phyloP scores from a whole-genome alignment of 176 grass and related monocot species.

The Carex scoparia region DNA sequence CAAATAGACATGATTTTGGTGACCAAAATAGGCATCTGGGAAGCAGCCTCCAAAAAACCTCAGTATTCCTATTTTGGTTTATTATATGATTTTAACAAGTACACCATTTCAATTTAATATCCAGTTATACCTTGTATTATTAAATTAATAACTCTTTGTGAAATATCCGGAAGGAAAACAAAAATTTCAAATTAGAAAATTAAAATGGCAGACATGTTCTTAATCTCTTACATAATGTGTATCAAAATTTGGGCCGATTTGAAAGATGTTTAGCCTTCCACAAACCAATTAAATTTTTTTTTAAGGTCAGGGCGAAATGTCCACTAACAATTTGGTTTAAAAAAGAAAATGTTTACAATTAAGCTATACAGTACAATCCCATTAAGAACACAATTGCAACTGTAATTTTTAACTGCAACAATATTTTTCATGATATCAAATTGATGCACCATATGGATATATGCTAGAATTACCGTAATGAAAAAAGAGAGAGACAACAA shows the following conservation, averaged over 20 bases:
- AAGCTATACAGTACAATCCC: too few relatives aligned
- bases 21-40: not conserved
- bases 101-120: not conserved
- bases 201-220: not conserved
- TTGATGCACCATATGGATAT: not conserved
- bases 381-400: not conserved
- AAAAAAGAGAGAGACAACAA: too few relatives aligned
- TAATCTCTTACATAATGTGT: not conserved
- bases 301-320: too few relatives aligned
- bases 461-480: not conserved
- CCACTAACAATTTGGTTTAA: too few relatives aligned
- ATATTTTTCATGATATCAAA: not conserved
- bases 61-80: not conserved
- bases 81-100: not conserved
- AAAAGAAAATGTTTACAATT: too few relatives aligned
- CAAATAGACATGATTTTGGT: not conserved
- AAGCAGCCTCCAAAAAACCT: not conserved
- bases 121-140: not conserved
- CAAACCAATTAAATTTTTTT: not conserved
- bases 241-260: not conserved
- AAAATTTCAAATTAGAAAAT: not conserved
- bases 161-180: not conserved
- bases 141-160: conserved; percentile 5
- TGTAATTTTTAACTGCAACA: not conserved
- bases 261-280: not conserved